These are phyloP conservation scores for Fusarium burgessii DNA, from an alignment of 2,329 filamentous ascomycete species.

Conservation along the genomic window DNA sequence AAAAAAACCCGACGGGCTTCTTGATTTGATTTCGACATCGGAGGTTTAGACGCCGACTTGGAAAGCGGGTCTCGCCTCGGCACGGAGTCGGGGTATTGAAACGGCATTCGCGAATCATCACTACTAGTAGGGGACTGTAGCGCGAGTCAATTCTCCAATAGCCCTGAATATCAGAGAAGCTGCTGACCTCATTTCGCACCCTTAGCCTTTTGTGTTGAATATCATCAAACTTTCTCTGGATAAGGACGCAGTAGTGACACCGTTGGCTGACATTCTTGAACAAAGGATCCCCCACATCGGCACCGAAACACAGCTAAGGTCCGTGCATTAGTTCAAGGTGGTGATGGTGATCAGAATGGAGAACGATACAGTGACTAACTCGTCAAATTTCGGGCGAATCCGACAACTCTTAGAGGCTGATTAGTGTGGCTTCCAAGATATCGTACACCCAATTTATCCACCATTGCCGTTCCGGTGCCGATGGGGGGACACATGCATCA, in stretches of 20 bases:
- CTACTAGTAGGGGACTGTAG: neutral
- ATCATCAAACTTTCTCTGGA: neutral
- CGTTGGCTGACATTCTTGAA: neutral
- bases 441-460: slow-evolving; percentile 2
- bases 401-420: slow-evolving; percentile 11
- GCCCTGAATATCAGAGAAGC: slow-evolving; percentile 6
- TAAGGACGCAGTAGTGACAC: slow-evolving; percentile 5
- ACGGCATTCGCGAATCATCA: slow-evolving; percentile 14
- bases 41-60: slow-evolving; percentile 36
- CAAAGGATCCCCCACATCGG: slow-evolving; percentile 30
- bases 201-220: neutral
- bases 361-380: slow-evolving; percentile 12
- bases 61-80: slow-evolving; percentile 25
- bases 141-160: slow-evolving; percentile 8
- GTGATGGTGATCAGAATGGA: slow-evolving; percentile 15
- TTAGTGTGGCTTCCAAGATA: neutral
- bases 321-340: slow-evolving; percentile 3
- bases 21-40: slow-evolving; percentile 25
- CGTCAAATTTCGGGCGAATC: slow-evolving; percentile 7
- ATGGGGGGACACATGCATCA: slow-evolving; percentile 15
- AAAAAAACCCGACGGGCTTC: slow-evolving; percentile 14
- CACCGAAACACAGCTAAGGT: slow-evolving; percentile 38
- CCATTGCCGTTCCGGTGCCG: slow-evolving; percentile 36
- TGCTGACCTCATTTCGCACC: slow-evolving; percentile 23
- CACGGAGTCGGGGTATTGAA: slow-evolving; percentile 37